phyloP scores from a whole-genome alignment of 2,329 filamentous ascomycete genomes.

The Colletotrichum brevisporum region DNA sequence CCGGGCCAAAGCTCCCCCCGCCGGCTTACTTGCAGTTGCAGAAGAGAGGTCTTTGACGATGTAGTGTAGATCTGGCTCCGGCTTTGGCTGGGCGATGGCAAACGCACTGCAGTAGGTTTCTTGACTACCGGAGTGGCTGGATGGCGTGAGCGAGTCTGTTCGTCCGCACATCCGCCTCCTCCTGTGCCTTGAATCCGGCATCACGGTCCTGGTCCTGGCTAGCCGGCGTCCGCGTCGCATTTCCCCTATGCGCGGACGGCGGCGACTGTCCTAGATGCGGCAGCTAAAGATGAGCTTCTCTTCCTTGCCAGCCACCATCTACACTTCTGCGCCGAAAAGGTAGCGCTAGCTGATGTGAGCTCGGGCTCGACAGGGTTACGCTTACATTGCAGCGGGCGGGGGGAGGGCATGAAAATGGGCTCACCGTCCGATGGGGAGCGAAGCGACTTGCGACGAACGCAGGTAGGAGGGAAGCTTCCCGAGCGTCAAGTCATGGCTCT shows the following conservation, averaged over 20 bases:
- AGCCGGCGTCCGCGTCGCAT: conserved; percentile 17
- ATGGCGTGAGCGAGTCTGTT: not conserved
- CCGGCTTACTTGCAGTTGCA: too few species aligned
- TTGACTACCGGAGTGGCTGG: not conserved
- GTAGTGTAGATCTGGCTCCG: too few species aligned
- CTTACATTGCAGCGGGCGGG: conserved; percentile 1
- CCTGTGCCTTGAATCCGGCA: conserved; percentile 18
- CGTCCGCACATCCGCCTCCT: not conserved
- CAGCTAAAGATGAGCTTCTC: not conserved
- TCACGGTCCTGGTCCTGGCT: conserved; percentile 13
- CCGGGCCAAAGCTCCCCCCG: not conserved
- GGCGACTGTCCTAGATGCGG: conserved; percentile 14
- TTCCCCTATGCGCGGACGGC: not conserved
- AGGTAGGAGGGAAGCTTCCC: too few species aligned
- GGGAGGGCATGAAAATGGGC: too few species aligned
- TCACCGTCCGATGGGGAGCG: too few species aligned
- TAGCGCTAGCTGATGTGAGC: conserved; percentile 22
- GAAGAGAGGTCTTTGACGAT: too few species aligned
- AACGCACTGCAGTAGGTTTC: not conserved
- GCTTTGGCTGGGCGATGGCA: too few species aligned
- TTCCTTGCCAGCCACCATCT: not conserved
- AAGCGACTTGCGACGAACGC: too few species aligned
- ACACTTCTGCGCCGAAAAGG: not conserved
- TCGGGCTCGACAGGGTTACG: conserved; percentile 12
- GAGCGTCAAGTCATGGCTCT: conserved; percentile 13